phyloP scores from a whole-genome alignment of 202 grass and related monocot species.

The Setaria viridis region DNA sequence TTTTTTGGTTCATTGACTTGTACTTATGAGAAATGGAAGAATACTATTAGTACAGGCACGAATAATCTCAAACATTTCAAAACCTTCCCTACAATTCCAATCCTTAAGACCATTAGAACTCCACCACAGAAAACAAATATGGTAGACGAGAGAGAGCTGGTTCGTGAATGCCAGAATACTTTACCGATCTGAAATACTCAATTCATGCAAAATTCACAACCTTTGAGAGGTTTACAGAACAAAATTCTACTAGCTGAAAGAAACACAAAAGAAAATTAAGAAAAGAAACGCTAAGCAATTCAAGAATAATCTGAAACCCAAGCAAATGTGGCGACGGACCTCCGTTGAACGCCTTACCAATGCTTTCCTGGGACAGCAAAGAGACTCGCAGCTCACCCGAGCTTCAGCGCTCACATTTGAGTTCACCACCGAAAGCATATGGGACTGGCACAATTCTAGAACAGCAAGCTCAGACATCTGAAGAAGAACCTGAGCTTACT shows the following conservation, averaged over 20 bases:
- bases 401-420: background rate
- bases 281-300: background rate
- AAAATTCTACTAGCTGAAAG: background rate
- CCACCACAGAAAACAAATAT: background rate
- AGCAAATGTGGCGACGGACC: background rate
- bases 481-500: background rate
- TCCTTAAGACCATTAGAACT: too few species aligned
- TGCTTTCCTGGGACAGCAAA: slow-evolving; percentile 7
- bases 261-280: background rate
- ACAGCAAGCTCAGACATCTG: background rate
- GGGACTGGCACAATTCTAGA: background rate
- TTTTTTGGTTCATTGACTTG: too few species aligned
- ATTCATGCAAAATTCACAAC: background rate
- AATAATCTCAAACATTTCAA: too few species aligned
- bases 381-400: background rate
- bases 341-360: background rate
- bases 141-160: background rate
- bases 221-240: background rate
- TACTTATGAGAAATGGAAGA: background rate
- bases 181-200: background rate
- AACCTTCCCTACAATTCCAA: too few species aligned
- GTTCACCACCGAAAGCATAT: background rate
- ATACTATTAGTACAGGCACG: background rate
- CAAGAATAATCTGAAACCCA: background rate
- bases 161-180: background rate